Percentiles rank a stretch among this genome's conserved stretches.
Evolutionary conservation across 768 basidiomycete species (phyloP).

Genomic region (Leccinum ochraceum): DNA sequence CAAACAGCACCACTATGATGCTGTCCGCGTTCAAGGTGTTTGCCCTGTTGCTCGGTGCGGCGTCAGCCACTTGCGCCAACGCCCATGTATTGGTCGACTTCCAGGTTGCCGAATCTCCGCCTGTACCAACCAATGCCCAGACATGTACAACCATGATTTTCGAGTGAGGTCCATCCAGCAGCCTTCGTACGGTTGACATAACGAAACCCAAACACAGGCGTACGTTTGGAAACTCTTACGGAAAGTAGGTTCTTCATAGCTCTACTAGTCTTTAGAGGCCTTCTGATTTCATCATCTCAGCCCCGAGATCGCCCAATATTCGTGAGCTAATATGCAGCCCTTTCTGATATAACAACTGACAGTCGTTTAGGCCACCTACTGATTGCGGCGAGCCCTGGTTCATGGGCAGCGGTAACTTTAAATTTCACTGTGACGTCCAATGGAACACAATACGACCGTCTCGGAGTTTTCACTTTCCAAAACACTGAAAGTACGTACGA

Average conservation of each 20-base stretch:
- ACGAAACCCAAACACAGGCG: constrained; percentile 41
- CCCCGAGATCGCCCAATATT: constrained; percentile 62
- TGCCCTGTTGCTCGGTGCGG: constrained; percentile 12
- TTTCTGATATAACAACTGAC: not conserved
- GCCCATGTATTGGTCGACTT: constrained; percentile 52
- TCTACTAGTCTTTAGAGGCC: not conserved
- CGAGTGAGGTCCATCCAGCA: constrained; percentile 42
- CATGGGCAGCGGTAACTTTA: constrained; percentile 74
- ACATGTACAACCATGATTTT: constrained; percentile 67
- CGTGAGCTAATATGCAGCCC: constrained; percentile 38
- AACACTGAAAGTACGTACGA: constrained; percentile 67
- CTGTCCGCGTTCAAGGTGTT: constrained; percentile 19
- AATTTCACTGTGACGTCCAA: constrained; percentile 80
- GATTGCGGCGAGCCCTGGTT: constrained; percentile 67
- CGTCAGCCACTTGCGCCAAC: constrained; percentile 11
- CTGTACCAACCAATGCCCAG: constrained; percentile 58
- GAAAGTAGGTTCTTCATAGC: constrained; percentile 44
- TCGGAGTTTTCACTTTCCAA: constrained; percentile 73
- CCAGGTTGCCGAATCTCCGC: constrained; percentile 73
- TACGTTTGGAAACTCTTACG: constrained; percentile 73
- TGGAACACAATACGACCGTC: constrained; percentile 74
- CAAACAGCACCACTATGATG: constrained; percentile 15
- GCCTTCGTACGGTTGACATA: not conserved
- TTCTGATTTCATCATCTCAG: constrained; percentile 33
- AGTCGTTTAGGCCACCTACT: constrained; percentile 56